Base-by-base conservation (phyloP, 805 yeast genomes). In the Millerago galiae region DNA sequence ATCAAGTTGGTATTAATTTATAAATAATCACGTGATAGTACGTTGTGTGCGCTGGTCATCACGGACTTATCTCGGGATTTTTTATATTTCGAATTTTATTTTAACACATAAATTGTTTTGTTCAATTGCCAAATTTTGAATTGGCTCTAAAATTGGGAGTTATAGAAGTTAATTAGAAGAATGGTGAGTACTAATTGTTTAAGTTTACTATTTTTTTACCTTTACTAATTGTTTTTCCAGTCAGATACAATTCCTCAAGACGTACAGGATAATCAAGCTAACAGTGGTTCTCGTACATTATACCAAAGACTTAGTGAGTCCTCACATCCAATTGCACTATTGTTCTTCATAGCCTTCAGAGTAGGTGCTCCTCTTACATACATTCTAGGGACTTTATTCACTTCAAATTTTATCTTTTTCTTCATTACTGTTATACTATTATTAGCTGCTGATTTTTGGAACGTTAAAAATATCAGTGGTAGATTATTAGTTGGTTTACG, bases 391-490 rank as follows among this genome's bases (percentile, higher is more conserved):
- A 66, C 77, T 45, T 60, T 85, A 36, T 74, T 87, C 59, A 77
- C 88, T 6, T 72, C 72, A 41, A 74, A 74, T 51, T 81, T 79
- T 57, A 82, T 86, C 12, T 68, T 87, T 33, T 78, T 87, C 54
- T 91, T 93, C 68, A 89, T 91, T 13, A 60, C 79, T 6, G 80
- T 88, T 17, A 77, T 90, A 2, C 66, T 93, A 14, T 65, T 89
- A 15, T 71, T 87, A 16, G 85, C 96, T 0, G 87, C 88, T 1
- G 99, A 91, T 61, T 91, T 91, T 57, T 91, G 97, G 95, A 83
- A 86, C 57, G 79, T 87, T 18, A 93, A 91, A 59, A 91, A 91
- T 62, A 84, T 91, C 21, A 72, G 95, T 16, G 99, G 99, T 1
- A 68, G 98, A 45, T 72, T 87, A 43, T 63, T 91, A 43, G 97